Evolutionary conservation across 495 filamentous ascomycete species (phyloP).

Genomic region (Hyaloscypha bicolor): DNA sequence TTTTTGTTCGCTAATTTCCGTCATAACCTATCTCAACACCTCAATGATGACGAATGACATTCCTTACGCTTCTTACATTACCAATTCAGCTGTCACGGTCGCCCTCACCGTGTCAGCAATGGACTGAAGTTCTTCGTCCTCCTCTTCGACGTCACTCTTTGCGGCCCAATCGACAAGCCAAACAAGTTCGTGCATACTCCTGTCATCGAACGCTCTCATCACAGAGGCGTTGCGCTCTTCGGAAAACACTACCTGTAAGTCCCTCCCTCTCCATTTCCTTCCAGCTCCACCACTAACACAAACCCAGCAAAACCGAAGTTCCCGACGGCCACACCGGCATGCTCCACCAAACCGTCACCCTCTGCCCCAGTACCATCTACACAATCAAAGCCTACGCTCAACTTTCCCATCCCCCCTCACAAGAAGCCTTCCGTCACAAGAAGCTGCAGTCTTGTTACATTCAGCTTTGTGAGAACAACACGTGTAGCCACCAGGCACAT

Average conservation of each 20-base stretch:
- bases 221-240: not conserved
- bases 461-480: not conserved
- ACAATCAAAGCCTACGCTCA: not conserved
- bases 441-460: not conserved
- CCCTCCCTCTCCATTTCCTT: not conserved
- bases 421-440: not conserved
- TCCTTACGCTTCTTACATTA: not conserved
- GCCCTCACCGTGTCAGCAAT: too few relatives aligned
- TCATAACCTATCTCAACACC: not conserved
- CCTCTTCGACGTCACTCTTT: not conserved
- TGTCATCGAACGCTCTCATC: too few relatives aligned
- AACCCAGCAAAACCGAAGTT: not conserved
- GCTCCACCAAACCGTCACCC: not conserved
- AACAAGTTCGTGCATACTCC: not conserved
- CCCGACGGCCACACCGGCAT: not conserved
- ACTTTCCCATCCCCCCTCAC: not conserved
- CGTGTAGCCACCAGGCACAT: not conserved
- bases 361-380: not conserved
- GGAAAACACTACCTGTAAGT: not conserved
- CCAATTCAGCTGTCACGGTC: not conserved
- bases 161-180: not conserved
- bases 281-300: not conserved
- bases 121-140: not conserved
- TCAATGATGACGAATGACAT: not conserved
- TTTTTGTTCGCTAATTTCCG: not conserved